Percentiles rank a stretch among this genome's conserved stretches.
These are phyloP conservation scores for Mycena indigotica DNA, from an alignment of 768 basidiomycete species.

Conservation along the genomic window DNA sequence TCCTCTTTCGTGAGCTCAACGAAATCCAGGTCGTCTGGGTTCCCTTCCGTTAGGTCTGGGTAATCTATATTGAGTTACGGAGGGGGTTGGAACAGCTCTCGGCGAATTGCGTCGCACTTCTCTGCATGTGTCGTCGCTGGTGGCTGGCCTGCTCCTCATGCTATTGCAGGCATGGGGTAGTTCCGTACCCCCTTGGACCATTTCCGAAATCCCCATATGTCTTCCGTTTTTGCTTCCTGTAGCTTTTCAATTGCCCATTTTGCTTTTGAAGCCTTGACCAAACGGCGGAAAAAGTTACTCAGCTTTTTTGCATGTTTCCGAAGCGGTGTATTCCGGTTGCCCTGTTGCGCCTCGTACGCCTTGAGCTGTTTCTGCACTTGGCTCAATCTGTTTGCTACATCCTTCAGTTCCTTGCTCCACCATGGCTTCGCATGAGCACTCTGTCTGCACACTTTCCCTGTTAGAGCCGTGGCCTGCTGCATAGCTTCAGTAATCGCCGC, in stretches of 20 bases:
- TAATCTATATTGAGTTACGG: constrained; percentile 2
- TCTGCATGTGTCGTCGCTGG: constrained; percentile 23
- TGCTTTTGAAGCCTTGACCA: not conserved
- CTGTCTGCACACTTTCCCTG: not conserved
- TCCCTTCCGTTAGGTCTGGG: constrained; percentile 5
- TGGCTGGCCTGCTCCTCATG: constrained; percentile 1
- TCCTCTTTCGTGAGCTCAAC: constrained; percentile 8
- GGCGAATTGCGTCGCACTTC: constrained; percentile 23
- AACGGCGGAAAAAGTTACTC: not conserved
- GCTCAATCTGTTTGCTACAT: not conserved
- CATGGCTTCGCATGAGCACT: constrained; percentile 11
- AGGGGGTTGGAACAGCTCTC: constrained; percentile 25
- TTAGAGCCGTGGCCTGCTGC: constrained; percentile 3
- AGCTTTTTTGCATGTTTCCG: not conserved
- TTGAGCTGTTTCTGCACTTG: not conserved
- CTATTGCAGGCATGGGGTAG: constrained; percentile 30
- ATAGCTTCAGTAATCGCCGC: constrained; percentile 3
- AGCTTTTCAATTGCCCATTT: constrained; percentile 4
- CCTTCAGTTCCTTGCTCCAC: constrained; percentile 6
- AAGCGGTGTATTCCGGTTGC: not conserved
- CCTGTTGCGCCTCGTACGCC: not conserved
- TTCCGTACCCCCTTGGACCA: constrained; percentile 11
- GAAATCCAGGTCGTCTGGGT: not conserved
- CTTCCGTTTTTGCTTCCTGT: not conserved
- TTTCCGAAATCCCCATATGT: constrained; percentile 8